These are phyloP conservation scores for Elsinoe perseae DNA, from an alignment of 2,329 filamentous ascomycete genomes.

Conservation along the genomic window DNA sequence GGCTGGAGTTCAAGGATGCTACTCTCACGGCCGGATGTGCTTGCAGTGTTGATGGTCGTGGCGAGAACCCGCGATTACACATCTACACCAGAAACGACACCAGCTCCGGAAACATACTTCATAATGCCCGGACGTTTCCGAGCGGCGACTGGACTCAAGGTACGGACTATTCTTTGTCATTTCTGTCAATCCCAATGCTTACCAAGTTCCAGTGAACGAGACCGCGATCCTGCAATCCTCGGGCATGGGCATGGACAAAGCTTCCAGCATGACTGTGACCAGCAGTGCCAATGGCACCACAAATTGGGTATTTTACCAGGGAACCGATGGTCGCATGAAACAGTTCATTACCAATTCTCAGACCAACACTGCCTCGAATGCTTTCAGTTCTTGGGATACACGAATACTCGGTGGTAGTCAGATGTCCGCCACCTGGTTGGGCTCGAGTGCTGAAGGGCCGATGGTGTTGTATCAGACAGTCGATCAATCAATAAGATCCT, in stretches of 20 bases:
- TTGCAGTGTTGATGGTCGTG: background rate
- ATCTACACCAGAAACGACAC: conserved; percentile 3
- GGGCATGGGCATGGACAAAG: conserved; percentile 3
- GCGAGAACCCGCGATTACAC: background rate
- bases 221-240: background rate
- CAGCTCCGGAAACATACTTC: background rate
- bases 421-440: conserved; percentile 3
- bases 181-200: background rate
- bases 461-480: conserved; percentile 10
- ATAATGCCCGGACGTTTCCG: background rate
- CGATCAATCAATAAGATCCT: background rate
- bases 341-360: background rate
- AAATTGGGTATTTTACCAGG: conserved; percentile 2
- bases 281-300: background rate
- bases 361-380: background rate
- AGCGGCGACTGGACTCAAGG: background rate
- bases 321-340: background rate
- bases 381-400: background rate
- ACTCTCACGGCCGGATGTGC: background rate
- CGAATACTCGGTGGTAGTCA: background rate
- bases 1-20: background rate
- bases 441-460: background rate
- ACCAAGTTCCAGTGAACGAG: background rate
- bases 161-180: background rate
- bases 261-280: conserved; percentile 3